Conservation (phyloP, 2,329 filamentous ascomycete species). For the Coleophoma eucalyptorum region DNA sequence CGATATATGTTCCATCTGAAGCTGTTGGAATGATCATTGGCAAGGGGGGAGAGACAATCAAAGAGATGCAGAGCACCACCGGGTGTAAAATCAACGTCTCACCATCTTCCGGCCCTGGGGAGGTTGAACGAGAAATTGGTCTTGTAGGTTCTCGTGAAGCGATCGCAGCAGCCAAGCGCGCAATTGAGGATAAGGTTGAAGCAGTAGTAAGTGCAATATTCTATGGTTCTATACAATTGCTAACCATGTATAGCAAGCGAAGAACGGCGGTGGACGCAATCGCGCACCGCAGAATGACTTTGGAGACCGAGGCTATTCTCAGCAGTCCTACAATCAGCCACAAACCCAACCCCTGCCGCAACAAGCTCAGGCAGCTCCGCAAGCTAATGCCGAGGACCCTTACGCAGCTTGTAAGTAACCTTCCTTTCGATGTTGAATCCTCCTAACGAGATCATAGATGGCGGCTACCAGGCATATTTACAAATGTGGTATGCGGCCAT, state of each 20-base stretch:
- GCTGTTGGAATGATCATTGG: slow-evolving; percentile 96
- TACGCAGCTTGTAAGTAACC: slow-evolving; percentile 67
- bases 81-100: slow-evolving; percentile 95
- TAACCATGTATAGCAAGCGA: slow-evolving; percentile 43
- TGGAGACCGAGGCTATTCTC: slow-evolving; percentile 49
- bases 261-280: slow-evolving; percentile 39
- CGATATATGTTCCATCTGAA: slow-evolving; percentile 82
- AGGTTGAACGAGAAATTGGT: slow-evolving; percentile 81
- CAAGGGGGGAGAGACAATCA: slow-evolving; percentile 90
- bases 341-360: slow-evolving; percentile 38
- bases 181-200: slow-evolving; percentile 90
- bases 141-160: slow-evolving; percentile 74
- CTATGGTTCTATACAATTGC: slow-evolving; percentile 1
- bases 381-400: slow-evolving; percentile 54
- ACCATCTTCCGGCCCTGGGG: slow-evolving; percentile 71
- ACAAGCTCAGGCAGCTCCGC: slow-evolving; percentile 37
- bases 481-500: slow-evolving; percentile 77
- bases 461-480: slow-evolving; percentile 77
- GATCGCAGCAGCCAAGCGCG: slow-evolving; percentile 75
- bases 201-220: slow-evolving; percentile 62
- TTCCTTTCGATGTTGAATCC: slow-evolving; percentile 15
- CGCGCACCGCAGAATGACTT: slow-evolving; percentile 46
- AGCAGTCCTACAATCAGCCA: slow-evolving; percentile 37
- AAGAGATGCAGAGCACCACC: slow-evolving; percentile 84
- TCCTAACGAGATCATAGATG: slow-evolving; percentile 44